These are phyloP conservation scores for Davidsoniella eucalypti DNA, from an alignment of 2,329 filamentous ascomycete species.

Conservation along the genomic window DNA sequence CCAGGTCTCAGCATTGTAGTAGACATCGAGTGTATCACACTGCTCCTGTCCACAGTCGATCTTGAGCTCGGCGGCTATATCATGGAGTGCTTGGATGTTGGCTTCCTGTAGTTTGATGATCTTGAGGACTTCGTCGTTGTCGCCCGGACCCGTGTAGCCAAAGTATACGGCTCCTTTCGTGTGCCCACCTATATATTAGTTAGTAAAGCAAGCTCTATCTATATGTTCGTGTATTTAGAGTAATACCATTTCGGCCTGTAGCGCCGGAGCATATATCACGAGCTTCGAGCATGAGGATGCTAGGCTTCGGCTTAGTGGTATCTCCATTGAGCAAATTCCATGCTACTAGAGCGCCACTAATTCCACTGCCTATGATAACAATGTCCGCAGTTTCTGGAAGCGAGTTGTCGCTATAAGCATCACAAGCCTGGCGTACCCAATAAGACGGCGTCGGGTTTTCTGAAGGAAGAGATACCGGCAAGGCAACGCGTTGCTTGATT, in stretches of 20 bases:
- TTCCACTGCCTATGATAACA: slow-evolving; percentile 38
- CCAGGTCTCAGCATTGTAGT: slow-evolving; percentile 8
- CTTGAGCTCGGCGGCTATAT: slow-evolving; percentile 7
- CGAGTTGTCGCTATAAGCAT: slow-evolving; percentile 13
- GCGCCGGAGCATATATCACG: slow-evolving; percentile 21
- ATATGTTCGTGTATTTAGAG: not conserved
- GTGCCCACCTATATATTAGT: slow-evolving; percentile 9
- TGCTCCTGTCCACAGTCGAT: slow-evolving; percentile 13
- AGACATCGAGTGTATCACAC: slow-evolving; percentile 10
- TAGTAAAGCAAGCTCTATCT: not conserved
- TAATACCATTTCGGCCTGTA: slow-evolving; percentile 21
- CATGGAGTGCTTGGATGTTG: slow-evolving; percentile 12
- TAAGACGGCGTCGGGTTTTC: slow-evolving; percentile 6
- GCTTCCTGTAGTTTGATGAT: slow-evolving; percentile 12
- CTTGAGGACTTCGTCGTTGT: slow-evolving; percentile 10
- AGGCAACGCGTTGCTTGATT: slow-evolving; percentile 1
- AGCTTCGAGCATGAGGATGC: slow-evolving; percentile 21
- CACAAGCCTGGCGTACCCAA: slow-evolving; percentile 17
- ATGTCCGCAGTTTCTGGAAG: slow-evolving; percentile 28
- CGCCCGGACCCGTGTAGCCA: slow-evolving; percentile 1
- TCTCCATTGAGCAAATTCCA: slow-evolving; percentile 15
- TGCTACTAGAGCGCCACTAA: slow-evolving; percentile 29
- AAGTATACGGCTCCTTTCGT: slow-evolving; percentile 10
- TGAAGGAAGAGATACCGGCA: slow-evolving; percentile 1
- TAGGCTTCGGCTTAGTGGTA: not conserved